These are phyloP conservation scores for Nowakowskiella sp. DNA, from an alignment of 192 early-diverging fungal species.

Conservation along the genomic window DNA sequence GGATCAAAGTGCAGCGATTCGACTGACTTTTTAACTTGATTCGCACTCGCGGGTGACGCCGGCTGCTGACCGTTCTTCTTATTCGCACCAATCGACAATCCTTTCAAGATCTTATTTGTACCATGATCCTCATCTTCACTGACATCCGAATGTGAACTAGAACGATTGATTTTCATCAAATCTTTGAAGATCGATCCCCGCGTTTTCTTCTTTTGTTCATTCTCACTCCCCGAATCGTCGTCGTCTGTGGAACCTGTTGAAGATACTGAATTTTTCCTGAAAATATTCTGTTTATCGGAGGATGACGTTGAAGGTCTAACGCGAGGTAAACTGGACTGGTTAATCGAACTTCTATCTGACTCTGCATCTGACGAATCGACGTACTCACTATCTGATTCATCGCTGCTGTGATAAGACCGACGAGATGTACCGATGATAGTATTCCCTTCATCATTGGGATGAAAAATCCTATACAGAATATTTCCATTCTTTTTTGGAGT, in stretches of 20 bases:
- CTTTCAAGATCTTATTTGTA: background rate
- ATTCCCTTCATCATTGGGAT: conserved; percentile 15
- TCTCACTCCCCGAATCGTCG: conserved; percentile 13
- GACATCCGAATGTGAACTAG: background rate
- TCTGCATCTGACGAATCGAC: conserved; percentile 5
- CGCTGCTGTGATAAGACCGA: conserved; percentile 22
- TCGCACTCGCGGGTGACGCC: background rate
- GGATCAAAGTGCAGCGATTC: too few relatives aligned
- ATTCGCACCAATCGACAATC: background rate
- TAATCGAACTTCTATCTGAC: too few relatives aligned
- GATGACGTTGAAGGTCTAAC: conserved; percentile 1
- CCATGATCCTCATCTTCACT: background rate
- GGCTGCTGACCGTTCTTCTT: background rate
- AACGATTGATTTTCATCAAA: background rate
- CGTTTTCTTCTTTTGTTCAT: conserved; percentile 7
- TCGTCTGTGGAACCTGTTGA: background rate
- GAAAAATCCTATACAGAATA: conserved; percentile 38
- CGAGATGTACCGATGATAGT: conserved; percentile 23
- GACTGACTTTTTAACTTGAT: too few relatives aligned
- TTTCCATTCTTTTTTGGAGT: background rate
- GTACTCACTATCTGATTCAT: conserved; percentile 22
- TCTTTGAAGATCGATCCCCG: background rate
- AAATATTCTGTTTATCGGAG: conserved; percentile 1
- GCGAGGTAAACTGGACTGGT: background rate
- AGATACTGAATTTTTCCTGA: conserved; percentile 1